Evolutionary conservation across 768 basidiomycete species (phyloP).

Genomic region (Pisolithus tinctorius): DNA sequence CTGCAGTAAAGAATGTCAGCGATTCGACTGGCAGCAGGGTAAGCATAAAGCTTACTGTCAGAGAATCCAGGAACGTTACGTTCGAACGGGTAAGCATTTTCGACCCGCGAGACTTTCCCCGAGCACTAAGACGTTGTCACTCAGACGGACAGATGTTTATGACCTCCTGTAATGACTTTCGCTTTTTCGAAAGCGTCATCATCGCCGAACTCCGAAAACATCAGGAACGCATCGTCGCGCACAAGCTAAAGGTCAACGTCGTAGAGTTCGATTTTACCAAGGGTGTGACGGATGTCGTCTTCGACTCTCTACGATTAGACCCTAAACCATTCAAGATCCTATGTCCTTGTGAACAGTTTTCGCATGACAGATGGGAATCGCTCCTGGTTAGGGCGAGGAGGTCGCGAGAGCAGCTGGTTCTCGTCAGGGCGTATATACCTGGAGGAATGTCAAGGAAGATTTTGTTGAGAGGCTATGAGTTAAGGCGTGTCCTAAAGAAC

Average conservation of each 20-base stretch:
- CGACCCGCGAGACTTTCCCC: too few relatives aligned
- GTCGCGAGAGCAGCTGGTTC: slow-evolving; percentile 9
- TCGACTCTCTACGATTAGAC: slow-evolving; percentile 15
- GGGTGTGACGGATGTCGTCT: slow-evolving; percentile 5
- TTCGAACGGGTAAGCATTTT: slow-evolving; percentile 11
- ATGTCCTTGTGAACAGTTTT: slow-evolving; percentile 19
- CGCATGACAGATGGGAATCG: slow-evolving; percentile 19
- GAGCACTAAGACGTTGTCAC: neutral
- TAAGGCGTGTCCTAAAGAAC: slow-evolving; percentile 10
- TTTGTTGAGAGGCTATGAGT: slow-evolving; percentile 19
- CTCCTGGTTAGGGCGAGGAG: slow-evolving; percentile 12
- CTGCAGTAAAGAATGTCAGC: slow-evolving; percentile 21
- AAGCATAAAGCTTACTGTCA: slow-evolving; percentile 22
- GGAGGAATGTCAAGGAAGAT: slow-evolving; percentile 23
- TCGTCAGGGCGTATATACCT: slow-evolving; percentile 23
- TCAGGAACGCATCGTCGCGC: slow-evolving; percentile 3
- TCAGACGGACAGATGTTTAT: slow-evolving; percentile 15
- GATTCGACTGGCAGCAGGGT: slow-evolving; percentile 21
- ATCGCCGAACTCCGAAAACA: slow-evolving; percentile 20
- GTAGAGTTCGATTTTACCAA: slow-evolving; percentile 20
- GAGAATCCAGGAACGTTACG: slow-evolving; percentile 14
- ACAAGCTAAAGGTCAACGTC: slow-evolving; percentile 15
- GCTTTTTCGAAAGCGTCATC: slow-evolving; percentile 21
- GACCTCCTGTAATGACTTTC: slow-evolving; percentile 19
- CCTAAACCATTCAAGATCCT: slow-evolving; percentile 19